Conservation (phyloP, 129 eudicot genomes). For the Flaveria trinervia region DNA sequence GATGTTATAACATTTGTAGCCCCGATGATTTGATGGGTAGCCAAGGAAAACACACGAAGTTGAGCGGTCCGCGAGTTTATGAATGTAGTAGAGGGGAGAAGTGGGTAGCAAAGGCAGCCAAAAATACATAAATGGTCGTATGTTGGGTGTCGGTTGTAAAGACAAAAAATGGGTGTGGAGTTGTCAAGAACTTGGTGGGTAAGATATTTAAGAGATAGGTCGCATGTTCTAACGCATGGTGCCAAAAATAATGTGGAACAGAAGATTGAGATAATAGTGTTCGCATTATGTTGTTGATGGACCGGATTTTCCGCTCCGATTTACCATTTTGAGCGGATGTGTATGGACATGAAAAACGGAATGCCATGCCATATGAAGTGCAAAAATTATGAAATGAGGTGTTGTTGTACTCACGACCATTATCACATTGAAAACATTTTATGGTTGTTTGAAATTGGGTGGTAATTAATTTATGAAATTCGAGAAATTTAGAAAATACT, state of each 20-base stretch:
- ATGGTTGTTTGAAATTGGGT: no score
- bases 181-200: background rate
- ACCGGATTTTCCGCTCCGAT: background rate
- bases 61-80: background rate
- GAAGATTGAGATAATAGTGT: background rate
- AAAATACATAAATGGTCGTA: background rate
- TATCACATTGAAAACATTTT: background rate
- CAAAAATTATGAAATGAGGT: background rate
- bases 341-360: background rate
- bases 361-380: background rate
- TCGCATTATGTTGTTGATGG: background rate
- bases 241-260: background rate
- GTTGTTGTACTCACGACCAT: no score
- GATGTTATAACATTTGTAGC: no score
- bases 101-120: no score
- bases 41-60: background rate
- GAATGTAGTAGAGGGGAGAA: no score
- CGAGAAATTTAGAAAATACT: no score
- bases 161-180: background rate
- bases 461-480: no score
- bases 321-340: background rate
- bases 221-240: no score
- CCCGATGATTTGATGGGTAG: background rate
- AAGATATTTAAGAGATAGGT: background rate
- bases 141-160: background rate